Evolutionary conservation across 345 rosid genomes (phyloP).

Genomic region (Moringa oleifera): DNA sequence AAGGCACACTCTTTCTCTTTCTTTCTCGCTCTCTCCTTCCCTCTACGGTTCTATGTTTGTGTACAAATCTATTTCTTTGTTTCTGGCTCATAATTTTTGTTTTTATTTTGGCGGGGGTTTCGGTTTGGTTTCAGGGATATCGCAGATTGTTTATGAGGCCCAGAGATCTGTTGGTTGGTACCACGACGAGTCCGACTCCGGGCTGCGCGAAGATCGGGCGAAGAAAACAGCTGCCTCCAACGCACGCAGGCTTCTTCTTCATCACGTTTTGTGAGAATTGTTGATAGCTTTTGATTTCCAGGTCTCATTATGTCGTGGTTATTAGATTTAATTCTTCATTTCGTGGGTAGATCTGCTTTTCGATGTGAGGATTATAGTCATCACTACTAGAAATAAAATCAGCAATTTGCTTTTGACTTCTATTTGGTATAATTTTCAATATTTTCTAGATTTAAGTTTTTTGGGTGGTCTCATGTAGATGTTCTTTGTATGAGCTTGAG

Average conservation of each 20-base stretch:
- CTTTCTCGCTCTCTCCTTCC: too few species aligned
- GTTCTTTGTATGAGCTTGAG: too few species aligned
- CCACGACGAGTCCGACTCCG: slow-evolving; percentile 62
- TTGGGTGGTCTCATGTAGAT: too few species aligned
- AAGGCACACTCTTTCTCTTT: slow-evolving; percentile 31
- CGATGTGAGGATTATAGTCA: too few species aligned
- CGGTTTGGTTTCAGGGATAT: slow-evolving; percentile 46
- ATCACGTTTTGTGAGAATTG: slow-evolving; percentile 12
- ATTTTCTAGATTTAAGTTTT: too few species aligned
- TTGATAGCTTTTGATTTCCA: not conserved
- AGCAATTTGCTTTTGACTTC: too few species aligned
- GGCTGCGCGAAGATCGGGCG: slow-evolving; percentile 21
- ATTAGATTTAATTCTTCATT: too few species aligned
- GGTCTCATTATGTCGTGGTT: not conserved
- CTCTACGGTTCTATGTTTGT: not conserved
- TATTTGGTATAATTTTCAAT: too few species aligned
- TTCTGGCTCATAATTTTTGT: not conserved
- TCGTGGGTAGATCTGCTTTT: too few species aligned
- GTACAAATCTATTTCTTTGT: not conserved
- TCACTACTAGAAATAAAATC: too few species aligned
- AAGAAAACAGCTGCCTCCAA: slow-evolving; percentile 15
- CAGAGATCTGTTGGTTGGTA: slow-evolving; percentile 79
- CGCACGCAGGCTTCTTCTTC: slow-evolving; percentile 36
- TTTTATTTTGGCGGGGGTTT: not conserved
- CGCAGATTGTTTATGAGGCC: slow-evolving; percentile 61